Conservation (phyloP, 179 eudicot species). For the Amaranthus tricolor region DNA sequence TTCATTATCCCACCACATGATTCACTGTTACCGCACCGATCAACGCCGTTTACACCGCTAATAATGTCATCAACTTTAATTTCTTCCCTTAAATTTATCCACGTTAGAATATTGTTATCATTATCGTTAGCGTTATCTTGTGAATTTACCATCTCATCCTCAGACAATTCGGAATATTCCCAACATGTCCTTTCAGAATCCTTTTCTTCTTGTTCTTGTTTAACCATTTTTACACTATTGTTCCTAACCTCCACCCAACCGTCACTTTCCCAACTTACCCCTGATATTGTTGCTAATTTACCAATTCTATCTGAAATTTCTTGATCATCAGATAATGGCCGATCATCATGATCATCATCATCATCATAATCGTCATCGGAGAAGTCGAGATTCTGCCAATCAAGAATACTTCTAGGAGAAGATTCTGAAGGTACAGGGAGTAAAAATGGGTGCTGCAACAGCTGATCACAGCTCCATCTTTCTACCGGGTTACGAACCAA, state of each 20-base stretch:
- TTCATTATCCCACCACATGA: conserved; percentile 13
- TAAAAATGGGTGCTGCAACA: conserved; percentile 62
- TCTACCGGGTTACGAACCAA: conserved; percentile 34
- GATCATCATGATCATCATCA: background rate
- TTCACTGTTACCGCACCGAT: conserved; percentile 23
- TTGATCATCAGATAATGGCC: background rate
- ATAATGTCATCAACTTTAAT: background rate
- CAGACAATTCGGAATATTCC: conserved; percentile 16
- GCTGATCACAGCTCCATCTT: conserved; percentile 79
- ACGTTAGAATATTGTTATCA: conserved; percentile 18
- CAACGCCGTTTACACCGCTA: conserved; percentile 24
- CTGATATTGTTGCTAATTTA: conserved; percentile 36
- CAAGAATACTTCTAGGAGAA: conserved; percentile 66
- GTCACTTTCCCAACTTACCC: conserved; percentile 74
- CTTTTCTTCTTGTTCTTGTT: too few species aligned
- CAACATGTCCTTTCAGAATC: conserved; percentile 22
- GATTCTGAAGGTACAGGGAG: conserved; percentile 22
- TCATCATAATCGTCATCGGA: conserved; percentile 29
- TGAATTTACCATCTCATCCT: conserved; percentile 9
- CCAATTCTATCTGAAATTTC: conserved; percentile 36
- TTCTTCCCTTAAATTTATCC: background rate
- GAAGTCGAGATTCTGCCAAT: conserved; percentile 37
- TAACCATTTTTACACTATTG: too few species aligned
- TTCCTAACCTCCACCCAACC: conserved; percentile 69
- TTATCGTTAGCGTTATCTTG: background rate